A percentile compares a stretch with the other conserved stretches of the same genome.
phyloP scores from a whole-genome alignment of 768 basidiomycete species.

The Panaeolus papilionaceus region DNA sequence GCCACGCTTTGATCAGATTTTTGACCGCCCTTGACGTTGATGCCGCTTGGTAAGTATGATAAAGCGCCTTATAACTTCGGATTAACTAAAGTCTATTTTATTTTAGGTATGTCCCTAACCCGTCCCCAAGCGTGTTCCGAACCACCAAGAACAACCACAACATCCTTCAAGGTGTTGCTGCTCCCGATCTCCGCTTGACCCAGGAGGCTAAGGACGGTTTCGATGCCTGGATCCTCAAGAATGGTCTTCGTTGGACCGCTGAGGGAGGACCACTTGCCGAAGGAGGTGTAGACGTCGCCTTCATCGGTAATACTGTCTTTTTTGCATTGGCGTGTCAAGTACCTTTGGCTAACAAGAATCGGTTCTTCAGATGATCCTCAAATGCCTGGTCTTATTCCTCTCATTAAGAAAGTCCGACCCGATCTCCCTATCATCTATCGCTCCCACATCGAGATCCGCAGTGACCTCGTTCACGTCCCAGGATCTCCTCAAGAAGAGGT shows the following conservation, averaged over 20 bases:
- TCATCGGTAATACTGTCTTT: conserved; percentile 66
- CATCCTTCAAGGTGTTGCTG: conserved; percentile 91
- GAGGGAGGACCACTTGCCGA: conserved; percentile 84
- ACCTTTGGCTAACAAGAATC: neutral
- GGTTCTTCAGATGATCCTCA: conserved; percentile 74
- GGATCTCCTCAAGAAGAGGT: conserved; percentile 90
- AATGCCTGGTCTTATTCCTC: conserved; percentile 93
- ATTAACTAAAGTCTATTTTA: conserved; percentile 21
- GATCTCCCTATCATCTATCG: conserved; percentile 91
- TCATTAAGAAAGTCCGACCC: conserved; percentile 86
- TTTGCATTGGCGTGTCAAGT: neutral
- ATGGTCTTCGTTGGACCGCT: conserved; percentile 87
- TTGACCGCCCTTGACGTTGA: conserved; percentile 82
- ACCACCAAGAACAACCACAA: conserved; percentile 97
- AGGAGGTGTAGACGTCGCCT: conserved; percentile 86
- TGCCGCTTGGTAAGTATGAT: conserved; percentile 71
- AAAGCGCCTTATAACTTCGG: conserved; percentile 11
- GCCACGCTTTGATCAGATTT: conserved; percentile 92
- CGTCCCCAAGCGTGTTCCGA: conserved; percentile 88
- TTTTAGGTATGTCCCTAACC: conserved; percentile 85
- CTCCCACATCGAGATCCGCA: conserved; percentile 94
- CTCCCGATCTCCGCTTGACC: conserved; percentile 77
- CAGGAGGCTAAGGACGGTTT: conserved; percentile 81
- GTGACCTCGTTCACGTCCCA: conserved; percentile 81
- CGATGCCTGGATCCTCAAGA: conserved; percentile 89